These are phyloP conservation scores for Barnettozyma populi DNA, from an alignment of 805 yeast species.

Conservation along the genomic window DNA sequence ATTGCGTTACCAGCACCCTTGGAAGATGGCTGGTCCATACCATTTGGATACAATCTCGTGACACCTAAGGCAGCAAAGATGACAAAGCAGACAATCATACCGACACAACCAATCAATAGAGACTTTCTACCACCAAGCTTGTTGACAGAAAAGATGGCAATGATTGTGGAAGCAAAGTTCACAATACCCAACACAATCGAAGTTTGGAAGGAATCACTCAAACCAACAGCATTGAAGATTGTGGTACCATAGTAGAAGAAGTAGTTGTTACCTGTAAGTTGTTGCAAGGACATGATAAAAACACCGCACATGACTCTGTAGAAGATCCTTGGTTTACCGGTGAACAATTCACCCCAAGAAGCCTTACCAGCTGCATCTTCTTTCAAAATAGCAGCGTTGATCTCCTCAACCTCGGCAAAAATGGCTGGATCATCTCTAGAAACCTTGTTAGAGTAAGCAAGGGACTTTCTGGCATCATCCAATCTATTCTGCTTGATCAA, in stretches of 20 bases:
- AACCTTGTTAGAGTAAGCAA: conserved; percentile 56
- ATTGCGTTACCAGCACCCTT: conserved; percentile 60
- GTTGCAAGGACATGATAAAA: conserved; percentile 57
- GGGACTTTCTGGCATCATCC: conserved; percentile 57
- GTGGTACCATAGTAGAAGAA: conserved; percentile 65
- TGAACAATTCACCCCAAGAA: conserved; percentile 58
- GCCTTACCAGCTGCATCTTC: conserved; percentile 61
- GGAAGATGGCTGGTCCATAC: conserved; percentile 41
- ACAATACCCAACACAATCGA: conserved; percentile 55
- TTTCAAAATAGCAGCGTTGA: conserved; percentile 55
- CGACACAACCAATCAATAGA: conserved; percentile 42
- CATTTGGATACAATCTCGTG: conserved; percentile 36
- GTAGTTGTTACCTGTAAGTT: conserved; percentile 61
- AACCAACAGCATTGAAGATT: conserved; percentile 55
- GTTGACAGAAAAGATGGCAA: conserved; percentile 46
- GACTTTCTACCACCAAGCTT: conserved; percentile 49
- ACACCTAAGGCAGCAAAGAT: conserved; percentile 60
- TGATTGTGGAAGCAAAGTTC: conserved; percentile 51
- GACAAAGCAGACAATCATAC: conserved; percentile 41
- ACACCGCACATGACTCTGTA: conserved; percentile 45
- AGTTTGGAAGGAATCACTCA: conserved; percentile 52
- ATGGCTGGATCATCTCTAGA: conserved; percentile 49
- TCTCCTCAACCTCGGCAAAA: conserved; percentile 49
- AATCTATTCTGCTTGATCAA: conserved; percentile 47
- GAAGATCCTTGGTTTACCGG: conserved; percentile 60